Evolutionary conservation across 768 basidiomycete species (phyloP), one percentile per base, ranked within the genome.

Genomic region (Suillus alpinus): DNA sequence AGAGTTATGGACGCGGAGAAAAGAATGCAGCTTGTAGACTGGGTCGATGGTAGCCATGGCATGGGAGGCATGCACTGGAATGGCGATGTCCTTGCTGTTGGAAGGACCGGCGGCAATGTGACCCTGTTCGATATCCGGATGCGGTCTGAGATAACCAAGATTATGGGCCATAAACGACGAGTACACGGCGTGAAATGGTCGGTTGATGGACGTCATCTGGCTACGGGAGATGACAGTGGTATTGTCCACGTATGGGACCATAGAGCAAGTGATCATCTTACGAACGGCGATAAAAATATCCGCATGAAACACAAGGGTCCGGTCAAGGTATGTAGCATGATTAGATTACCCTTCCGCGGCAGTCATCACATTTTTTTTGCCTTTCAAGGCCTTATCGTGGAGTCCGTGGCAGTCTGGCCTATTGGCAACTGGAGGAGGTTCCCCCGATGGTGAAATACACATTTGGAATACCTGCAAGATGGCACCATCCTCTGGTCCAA

Each of bases 361-460:
- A 36, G 32, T 55, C 23, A 39, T 12, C 2, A 23, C 18, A 43
- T 26, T 59, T 43, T 58, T 40, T 29, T 18, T 47, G 41, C 44
- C 6, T 39, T 56, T 46, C 55, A 55, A 89, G 88, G 88, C 89
- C 1, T 74, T 90, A 51, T 83, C 87, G 0, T 90, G 88, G 88
- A 86, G 86, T 65, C 88, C 88, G 0, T 90, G 88, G 88, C 85
- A 88, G 65, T 77, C 78, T 4, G 83, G 83, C 59, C 76, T 91
- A 4, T 77, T 90, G 32, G 88, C 89, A 5, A 83, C 86, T 0
- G 88, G 88, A 16, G 85, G 88, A 13, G 83, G 82, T 14, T 85
- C 85, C 46, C 81, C 81, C 14, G 88, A 90, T 64, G 83, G 85
- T 52, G 77, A 73, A 32, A 78, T 85, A 65, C 83, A 80, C 60